Evolutionary conservation across 352 stramenopile genomes (phyloP), one percentile per base, ranked within the genome.

Genomic region (Phytopythium mirpurense): DNA sequence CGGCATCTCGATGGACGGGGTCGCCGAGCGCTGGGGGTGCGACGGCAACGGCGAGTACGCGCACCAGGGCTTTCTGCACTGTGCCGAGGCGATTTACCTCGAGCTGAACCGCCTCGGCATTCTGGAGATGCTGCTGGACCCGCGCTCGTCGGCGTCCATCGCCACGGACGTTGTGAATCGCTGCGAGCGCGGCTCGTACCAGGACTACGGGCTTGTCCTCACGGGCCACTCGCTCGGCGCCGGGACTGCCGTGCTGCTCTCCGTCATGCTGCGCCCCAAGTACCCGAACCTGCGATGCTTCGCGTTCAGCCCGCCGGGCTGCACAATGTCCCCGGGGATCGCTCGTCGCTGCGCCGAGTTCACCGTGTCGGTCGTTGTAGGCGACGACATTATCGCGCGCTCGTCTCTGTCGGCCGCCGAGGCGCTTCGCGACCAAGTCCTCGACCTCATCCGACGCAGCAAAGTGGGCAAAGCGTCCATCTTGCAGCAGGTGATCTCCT

Each of bases 381-480:
- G 83, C 18, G 72, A 91, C 49, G 85, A 95, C 49, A 95, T 95
- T 54, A 81, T 95, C 50, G 80, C 85, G 35, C 76, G 84, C 4
- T 81, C 84, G 34, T 91, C 81, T 27, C 63, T 95, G 24, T 83
- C 76, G 36, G 88, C 80, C 31, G 77, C 78, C 5, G 82, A 95
- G 47, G 74, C 71, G 4, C 66, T 95, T 7, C 78, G 84, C 2
- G 84, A 95, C 50, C 68, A 92, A 48, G 84, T 95, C 10, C 74
- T 95, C 12, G 81, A 92, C 40, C 60, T 95, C 21, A 95, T 95
- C 44, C 68, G 83, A 4, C 76, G 84, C 12, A 95, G 84, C 55
- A 95, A 95, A 52, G 84, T 95, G 24, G 81, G 74, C 58, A 95
- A 95, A 40, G 72, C 82, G 31, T 75, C 71, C 24, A 95, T 95